Evolutionary conservation across 805 yeast genomes (phyloP), one percentile per base, ranked within the genome.

Genomic region (Saccharomycopsis selenospora): DNA sequence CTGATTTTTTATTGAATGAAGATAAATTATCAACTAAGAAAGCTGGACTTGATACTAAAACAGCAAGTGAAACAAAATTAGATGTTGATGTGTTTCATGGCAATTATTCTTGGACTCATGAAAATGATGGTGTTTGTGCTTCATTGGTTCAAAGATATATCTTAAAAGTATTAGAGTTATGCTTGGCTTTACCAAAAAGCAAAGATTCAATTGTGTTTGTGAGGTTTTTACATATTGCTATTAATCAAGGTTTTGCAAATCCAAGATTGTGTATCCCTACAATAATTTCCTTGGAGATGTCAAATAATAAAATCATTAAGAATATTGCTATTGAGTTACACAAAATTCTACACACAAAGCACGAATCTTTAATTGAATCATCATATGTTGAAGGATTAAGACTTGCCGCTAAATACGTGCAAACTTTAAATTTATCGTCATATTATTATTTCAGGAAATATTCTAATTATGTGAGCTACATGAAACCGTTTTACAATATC

Each of bases 251-350:
- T 0, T 82, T 77, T 62, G 82, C 84, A 0, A 85, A 83, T 58
- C 96, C 96, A 1, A 73, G 84, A 48, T 57, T 75, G 3, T 77
- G 87, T 57, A 74, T 82, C 4, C 76, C 89, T 0, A 81, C 89
- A 0, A 69, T 85, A 0, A 72, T 86, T 48, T 91, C 91, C 0
- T 65, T 88, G 29, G 80, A 80, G 49, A 69, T 85, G 0, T 77
- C 87, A 0, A 63, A 67, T 1, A 63, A 67, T 14, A 60, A 59
- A 3, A 59, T 62, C 8, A 69, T 84, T 14, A 67, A 73, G 27
- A 60, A 60, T 2, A 63, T 72, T 8, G 87, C 89, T 0, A 49
- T 67, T 1, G 70, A 68, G 0, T 64, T 85, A 48, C 85, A 84
- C 55, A 59, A 60, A 18, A 76, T 72, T 6, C 57, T 87, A 2